Percentiles rank a stretch among this genome's conserved stretches.
These are phyloP conservation scores for Collybiopsis confluens DNA, from an alignment of 768 basidiomycete species.

Conservation along the genomic window DNA sequence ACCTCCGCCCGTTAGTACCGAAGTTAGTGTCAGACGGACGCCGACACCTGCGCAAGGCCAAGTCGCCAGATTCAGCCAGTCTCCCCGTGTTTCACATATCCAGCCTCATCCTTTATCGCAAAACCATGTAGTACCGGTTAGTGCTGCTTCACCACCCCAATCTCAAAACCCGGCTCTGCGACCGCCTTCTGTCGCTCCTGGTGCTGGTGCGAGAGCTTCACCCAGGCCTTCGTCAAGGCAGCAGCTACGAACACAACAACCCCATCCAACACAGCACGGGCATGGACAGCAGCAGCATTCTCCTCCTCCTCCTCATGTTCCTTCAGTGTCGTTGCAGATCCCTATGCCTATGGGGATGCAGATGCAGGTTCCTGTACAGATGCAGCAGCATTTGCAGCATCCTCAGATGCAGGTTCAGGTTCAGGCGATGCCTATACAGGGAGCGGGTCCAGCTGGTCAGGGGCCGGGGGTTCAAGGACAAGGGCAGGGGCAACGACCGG, in stretches of 20 bases:
- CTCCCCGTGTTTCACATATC: constrained; percentile 17
- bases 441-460: no score
- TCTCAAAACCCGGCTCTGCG: background rate
- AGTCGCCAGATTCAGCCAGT: constrained; percentile 21
- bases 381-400: background rate
- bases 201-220: background rate
- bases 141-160: background rate
- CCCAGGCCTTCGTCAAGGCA: background rate
- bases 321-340: no score
- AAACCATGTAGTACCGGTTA: background rate
- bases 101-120: constrained; percentile 7
- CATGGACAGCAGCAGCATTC: background rate
- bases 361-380: background rate
- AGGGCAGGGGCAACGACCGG: background rate
- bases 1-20: no score
- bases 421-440: background rate
- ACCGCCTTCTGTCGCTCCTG: background rate
- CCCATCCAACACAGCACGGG: no score
- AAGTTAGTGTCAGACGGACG: constrained; percentile 20
- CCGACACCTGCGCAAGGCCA: constrained; percentile 25
- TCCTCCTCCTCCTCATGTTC: no score
- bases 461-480: background rate
- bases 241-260: background rate
- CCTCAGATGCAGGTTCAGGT: background rate
- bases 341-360: background rate